Conservation (phyloP, 306 rosid genomes). For the Medicago truncatula region MtrunA17r5.0-ANR NC_053044.1:2281501-2282000, state of each 20-base stretch:
- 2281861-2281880: slow-evolving; percentile 36
- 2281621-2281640: slow-evolving; percentile 40
- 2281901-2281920: not conserved
- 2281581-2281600: not conserved
- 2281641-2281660: not conserved
- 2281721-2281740: not conserved
- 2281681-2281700: not conserved
- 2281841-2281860: slow-evolving; percentile 35
- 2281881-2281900: not conserved
- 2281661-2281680: not conserved
- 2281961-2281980: too few relatives aligned
- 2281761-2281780: not conserved
- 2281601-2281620: not conserved
- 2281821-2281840: slow-evolving; percentile 28
- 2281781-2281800: not conserved
- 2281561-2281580: not conserved
- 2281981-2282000: too few relatives aligned
- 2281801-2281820: not conserved
- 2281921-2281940: not conserved
- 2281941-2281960: too few relatives aligned
- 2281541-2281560: not conserved
- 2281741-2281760: slow-evolving; percentile 2
- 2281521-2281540: slow-evolving; percentile 19
- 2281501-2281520: slow-evolving; percentile 36
- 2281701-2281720: not conserved